These are phyloP conservation scores for Leucocoprinus leucothites DNA, from an alignment of 768 basidiomycete genomes.

Conservation along the genomic window DNA sequence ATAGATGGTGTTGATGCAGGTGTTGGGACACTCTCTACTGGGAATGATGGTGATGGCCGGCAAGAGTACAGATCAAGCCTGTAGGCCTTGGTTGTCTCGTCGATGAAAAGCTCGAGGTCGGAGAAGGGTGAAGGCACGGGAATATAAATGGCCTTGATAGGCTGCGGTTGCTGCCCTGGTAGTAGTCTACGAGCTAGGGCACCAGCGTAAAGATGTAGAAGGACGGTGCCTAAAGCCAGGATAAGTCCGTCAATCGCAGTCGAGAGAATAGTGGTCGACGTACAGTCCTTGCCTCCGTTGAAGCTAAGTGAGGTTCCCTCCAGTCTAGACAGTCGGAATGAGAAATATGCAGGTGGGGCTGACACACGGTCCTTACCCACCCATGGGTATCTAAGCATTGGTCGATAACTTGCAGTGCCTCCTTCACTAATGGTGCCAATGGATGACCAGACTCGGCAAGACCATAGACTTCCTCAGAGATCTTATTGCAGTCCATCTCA, in stretches of 20 bases:
- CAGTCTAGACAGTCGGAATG: constrained; percentile 39
- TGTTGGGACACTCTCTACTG: constrained; percentile 47
- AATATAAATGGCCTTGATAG: constrained; percentile 78
- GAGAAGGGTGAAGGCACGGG: constrained; percentile 87
- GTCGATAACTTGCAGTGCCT: constrained; percentile 83
- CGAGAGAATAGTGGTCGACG: constrained; percentile 23
- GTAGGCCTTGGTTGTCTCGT: constrained; percentile 57
- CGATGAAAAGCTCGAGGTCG: constrained; percentile 81
- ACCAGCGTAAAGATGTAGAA: constrained; percentile 84
- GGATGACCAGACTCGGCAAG: constrained; percentile 45
- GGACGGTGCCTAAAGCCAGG: constrained; percentile 76
- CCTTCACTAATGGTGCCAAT: constrained; percentile 62
- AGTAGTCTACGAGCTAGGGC: constrained; percentile 51
- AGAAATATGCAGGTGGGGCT: constrained; percentile 16
- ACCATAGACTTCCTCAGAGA: constrained; percentile 58
- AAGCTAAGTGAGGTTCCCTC: constrained; percentile 85
- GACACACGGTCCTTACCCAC: constrained; percentile 47
- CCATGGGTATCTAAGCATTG: constrained; percentile 72
- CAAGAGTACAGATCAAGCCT: constrained; percentile 71
- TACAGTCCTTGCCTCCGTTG: constrained; percentile 99
- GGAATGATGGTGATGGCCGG: constrained; percentile 34
- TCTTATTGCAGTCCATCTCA: constrained; percentile 46
- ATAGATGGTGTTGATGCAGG: constrained; percentile 22
- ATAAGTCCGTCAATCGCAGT: background rate
- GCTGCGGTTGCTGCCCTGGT: constrained; percentile 31